Evolutionary conservation across 805 yeast genomes (phyloP).

Genomic region (Schwanniomyces sp.): DNA sequence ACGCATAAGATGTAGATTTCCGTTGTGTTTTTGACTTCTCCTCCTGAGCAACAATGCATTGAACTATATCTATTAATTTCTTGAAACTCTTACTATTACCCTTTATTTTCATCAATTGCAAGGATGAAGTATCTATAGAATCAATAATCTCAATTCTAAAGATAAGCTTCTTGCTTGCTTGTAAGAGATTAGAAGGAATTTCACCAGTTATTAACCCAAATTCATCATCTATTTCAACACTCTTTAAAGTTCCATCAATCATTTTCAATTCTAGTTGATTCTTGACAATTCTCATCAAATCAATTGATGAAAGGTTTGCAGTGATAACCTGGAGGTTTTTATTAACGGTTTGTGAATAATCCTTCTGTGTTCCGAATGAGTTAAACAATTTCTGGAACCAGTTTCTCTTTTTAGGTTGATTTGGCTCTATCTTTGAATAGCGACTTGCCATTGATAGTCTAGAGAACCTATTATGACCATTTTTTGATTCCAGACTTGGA

Average conservation of each 20-base stretch:
- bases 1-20: slow-evolving; percentile 8
- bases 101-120: slow-evolving; percentile 42
- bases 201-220: slow-evolving; percentile 45
- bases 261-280: slow-evolving; percentile 45
- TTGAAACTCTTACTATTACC: slow-evolving; percentile 49
- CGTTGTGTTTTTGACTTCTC: slow-evolving; percentile 20
- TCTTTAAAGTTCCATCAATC: slow-evolving; percentile 49
- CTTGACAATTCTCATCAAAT: slow-evolving; percentile 33
- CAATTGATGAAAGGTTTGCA: slow-evolving; percentile 26
- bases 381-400: slow-evolving; percentile 34
- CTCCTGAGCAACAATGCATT: slow-evolving; percentile 45
- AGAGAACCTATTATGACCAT: slow-evolving; percentile 31
- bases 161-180: slow-evolving; percentile 47
- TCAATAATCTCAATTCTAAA: slow-evolving; percentile 46
- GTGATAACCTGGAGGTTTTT: slow-evolving; percentile 34
- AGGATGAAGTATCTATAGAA: slow-evolving; percentile 35
- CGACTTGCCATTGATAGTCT: slow-evolving; percentile 13
- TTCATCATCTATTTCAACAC: slow-evolving; percentile 43
- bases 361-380: slow-evolving; percentile 1
- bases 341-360: slow-evolving; percentile 1
- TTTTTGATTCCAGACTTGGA: slow-evolving; percentile 17
- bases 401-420: slow-evolving; percentile 16
- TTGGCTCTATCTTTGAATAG: background rate
- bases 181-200: slow-evolving; percentile 46
- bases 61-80: slow-evolving; percentile 42